Base-by-base conservation (phyloP, 352 stramenopile genomes). In the Phytophthora aleatoria region DNA sequence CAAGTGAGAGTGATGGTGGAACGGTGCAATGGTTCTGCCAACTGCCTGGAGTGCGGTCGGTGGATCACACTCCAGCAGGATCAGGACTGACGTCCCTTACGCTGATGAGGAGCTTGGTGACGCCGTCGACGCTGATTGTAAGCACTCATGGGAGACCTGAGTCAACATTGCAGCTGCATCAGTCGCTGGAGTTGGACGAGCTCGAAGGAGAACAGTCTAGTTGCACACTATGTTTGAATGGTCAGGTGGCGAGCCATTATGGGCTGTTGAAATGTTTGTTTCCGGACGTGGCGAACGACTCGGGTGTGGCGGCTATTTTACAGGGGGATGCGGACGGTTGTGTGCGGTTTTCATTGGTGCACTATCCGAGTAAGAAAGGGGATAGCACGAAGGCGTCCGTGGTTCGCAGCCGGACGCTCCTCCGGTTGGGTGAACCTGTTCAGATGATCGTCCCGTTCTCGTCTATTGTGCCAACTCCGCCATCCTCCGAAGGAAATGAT, bases 131-230 rank as follows among this genome's bases (percentile, higher is more conserved):
- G 3, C 48, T 89, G n/a, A 44, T 85, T 38, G 60, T 66, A 27
- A 71, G 50, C 13, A 50, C 52, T 50, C 16, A 28, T 33, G 30
- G 49, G 1, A 55, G 44, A 31, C 20, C 6, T 1, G 28, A 35
- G 12, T 57, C 47, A 0, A 43, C 42, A 13, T 15, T 57, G 52
- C 33, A 52, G 24, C 48, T 39, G n/a, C 54, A 66, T 3, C 50
- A 49, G 28, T 49, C 35, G 2, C 35, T 56, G 31, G 49, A 93
- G 43, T 43, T 93, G 7, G 73, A 88, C 1, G 73, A 74, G 10
- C 57, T 93, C 1, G 85, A 93, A 68, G 85, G 72, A 2, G 79
- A 93, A 20, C 81, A 87, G n/a, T 86, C 82, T 5, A 90, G 79
- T 36, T 77, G 70, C 28, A 48, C 75, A 10, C 26, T 76, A 27